A percentile compares a stretch with the other conserved stretches of the same genome.
Evolutionary conservation across 2,329 filamentous ascomycete genomes (phyloP).

Genomic region (Pleoardoris graminearum): DNA sequence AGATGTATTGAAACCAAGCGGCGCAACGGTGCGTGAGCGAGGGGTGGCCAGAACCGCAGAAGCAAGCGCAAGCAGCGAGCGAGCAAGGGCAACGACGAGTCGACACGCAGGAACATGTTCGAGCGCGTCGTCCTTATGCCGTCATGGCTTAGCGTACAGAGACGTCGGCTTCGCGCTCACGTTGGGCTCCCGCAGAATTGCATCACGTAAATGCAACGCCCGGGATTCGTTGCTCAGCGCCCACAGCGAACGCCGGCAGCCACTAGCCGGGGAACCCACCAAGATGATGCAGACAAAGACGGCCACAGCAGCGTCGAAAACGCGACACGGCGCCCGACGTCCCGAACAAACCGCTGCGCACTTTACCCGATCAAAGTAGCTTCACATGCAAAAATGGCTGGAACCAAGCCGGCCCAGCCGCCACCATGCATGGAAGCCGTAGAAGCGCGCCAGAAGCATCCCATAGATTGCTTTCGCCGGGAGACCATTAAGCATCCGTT

Average conservation of each 20-base stretch:
- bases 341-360: neutral
- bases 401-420: neutral
- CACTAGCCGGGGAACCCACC: constrained; percentile 7
- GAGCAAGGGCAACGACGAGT: constrained; percentile 13
- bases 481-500: neutral
- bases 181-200: constrained; percentile 12
- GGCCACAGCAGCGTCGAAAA: neutral
- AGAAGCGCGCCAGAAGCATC: constrained; percentile 20
- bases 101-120: neutral
- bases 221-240: constrained; percentile 16
- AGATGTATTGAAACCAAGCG: neutral
- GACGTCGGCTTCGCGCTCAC: constrained; percentile 8
- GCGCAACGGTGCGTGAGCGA: neutral
- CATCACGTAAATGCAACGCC: constrained; percentile 26
- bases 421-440: constrained; percentile 4
- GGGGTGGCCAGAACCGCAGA: constrained; percentile 1
- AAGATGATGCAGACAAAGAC: no score
- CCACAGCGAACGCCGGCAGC: neutral
- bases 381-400: constrained; percentile 4
- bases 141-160: constrained; percentile 19
- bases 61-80: constrained; percentile 1
- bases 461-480: constrained; percentile 1
- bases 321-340: neutral
- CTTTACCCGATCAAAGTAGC: constrained; percentile 12
- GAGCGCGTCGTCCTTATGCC: constrained; percentile 19